These are phyloP conservation scores for Fusarium buharicum DNA, from an alignment of 2,329 filamentous ascomycete species.

Conservation along the genomic window DNA sequence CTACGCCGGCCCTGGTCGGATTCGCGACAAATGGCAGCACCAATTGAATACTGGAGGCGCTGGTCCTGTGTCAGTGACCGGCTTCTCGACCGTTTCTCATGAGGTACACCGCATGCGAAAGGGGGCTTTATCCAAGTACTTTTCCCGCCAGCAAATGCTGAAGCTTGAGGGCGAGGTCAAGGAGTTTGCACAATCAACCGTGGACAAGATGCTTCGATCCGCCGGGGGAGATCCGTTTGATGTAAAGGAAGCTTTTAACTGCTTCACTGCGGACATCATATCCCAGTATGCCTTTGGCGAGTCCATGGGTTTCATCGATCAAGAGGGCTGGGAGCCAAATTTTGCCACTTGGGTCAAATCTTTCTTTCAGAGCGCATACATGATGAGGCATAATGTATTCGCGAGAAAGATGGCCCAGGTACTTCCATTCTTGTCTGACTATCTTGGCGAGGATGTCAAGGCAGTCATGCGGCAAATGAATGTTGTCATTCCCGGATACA, in stretches of 20 bases:
- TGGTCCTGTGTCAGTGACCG: conserved; percentile 18
- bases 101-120: conserved; percentile 50
- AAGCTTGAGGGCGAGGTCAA: conserved; percentile 44
- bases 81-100: conserved; percentile 42
- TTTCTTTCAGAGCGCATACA: conserved; percentile 49
- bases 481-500: conserved; percentile 25
- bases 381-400: conserved; percentile 47
- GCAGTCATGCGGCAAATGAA: conserved; percentile 33
- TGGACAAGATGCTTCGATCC: conserved; percentile 47
- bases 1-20: conserved; percentile 46
- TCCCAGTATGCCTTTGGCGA: conserved; percentile 53
- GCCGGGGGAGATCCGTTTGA: conserved; percentile 46
- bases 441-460: conserved; percentile 25
- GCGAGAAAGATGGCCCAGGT: conserved; percentile 39
- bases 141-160: conserved; percentile 49
- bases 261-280: conserved; percentile 54
- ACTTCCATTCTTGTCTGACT: conserved; percentile 21
- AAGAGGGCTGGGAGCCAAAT: conserved; percentile 52
- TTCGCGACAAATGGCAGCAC: conserved; percentile 43
- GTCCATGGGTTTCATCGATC: conserved; percentile 44
- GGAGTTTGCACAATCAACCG: conserved; percentile 41
- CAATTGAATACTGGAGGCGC: conserved; percentile 29
- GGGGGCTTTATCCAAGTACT: conserved; percentile 48
- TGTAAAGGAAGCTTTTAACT: conserved; percentile 51
- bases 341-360: conserved; percentile 51